A percentile compares a stretch with the other conserved stretches of the same genome.
Conservation (phyloP, 2,329 filamentous ascomycete species). For the Colletotrichum tamarilloi region DNA sequence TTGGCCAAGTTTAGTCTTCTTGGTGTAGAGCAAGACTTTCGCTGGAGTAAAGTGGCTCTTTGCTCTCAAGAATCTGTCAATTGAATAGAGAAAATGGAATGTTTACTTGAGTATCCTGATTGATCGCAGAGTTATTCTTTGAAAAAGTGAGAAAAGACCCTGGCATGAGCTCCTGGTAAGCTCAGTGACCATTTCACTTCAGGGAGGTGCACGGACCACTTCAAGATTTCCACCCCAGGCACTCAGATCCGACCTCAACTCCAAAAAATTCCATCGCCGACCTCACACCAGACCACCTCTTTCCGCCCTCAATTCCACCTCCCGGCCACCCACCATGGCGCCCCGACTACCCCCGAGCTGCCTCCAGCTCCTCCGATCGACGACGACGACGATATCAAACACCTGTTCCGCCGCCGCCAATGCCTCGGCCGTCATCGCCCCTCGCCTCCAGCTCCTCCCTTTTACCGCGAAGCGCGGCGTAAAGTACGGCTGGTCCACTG, state of each 20-base stretch:
- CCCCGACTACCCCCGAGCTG: slow-evolving; percentile 36
- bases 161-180: not conserved
- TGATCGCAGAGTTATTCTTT: not conserved
- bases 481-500: slow-evolving; percentile 71
- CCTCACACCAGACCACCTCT: slow-evolving; percentile 7
- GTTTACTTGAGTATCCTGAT: not conserved
- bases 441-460: slow-evolving; percentile 56
- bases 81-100: not conserved
- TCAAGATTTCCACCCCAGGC: slow-evolving; percentile 26
- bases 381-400: slow-evolving; percentile 23
- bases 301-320: not conserved
- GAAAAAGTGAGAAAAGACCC: not conserved
- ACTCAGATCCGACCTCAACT: slow-evolving; percentile 27
- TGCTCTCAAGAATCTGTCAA: no score
- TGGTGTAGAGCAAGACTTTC: not conserved
- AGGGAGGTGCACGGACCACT: slow-evolving; percentile 22
- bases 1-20: not conserved
- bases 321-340: slow-evolving; percentile 30
- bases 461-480: slow-evolving; percentile 60
- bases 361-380: slow-evolving; percentile 32
- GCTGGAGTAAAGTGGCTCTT: not conserved
- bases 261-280: slow-evolving; percentile 34
- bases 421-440: slow-evolving; percentile 11
- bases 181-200: slow-evolving; percentile 4
- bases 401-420: slow-evolving; percentile 1